phyloP scores from a whole-genome alignment of 306 rosid genomes.

The Styphnolobium japonicum region DNA sequence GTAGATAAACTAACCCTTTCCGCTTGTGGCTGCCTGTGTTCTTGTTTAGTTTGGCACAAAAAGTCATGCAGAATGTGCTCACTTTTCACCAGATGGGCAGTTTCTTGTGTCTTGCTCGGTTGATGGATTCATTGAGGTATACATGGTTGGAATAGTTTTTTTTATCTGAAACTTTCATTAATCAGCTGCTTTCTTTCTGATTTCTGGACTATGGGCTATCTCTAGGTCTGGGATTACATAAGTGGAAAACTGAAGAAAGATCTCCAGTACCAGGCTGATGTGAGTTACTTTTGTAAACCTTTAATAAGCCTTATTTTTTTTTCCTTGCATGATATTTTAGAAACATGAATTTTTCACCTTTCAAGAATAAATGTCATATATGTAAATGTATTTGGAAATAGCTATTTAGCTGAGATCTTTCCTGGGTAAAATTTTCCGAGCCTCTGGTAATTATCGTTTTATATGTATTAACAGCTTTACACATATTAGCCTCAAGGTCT shows the following conservation, averaged over 20 bases:
- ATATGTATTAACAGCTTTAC: background rate
- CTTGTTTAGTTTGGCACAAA: slow-evolving; percentile 81
- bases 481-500: background rate
- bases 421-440: background rate
- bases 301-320: no score
- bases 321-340: no score
- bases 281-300: slow-evolving; percentile 61
- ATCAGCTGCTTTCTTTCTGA: slow-evolving; percentile 25
- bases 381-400: slow-evolving; percentile 1
- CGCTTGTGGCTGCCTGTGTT: slow-evolving; percentile 18
- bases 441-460: background rate
- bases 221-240: slow-evolving; percentile 92
- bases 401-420: background rate
- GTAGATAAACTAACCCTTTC: slow-evolving; percentile 7
- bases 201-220: slow-evolving; percentile 25
- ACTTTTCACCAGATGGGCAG: slow-evolving; percentile 99
- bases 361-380: background rate
- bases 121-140: slow-evolving; percentile 98
- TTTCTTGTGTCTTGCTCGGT: slow-evolving; percentile 92
- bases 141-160: slow-evolving; percentile 1
- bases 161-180: slow-evolving; percentile 3
- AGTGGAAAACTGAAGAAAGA: slow-evolving; percentile 99
- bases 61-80: slow-evolving; percentile 95
- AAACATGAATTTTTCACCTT: no score
- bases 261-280: slow-evolving; percentile 99